Evolutionary conservation across 2,329 filamentous ascomycete species (phyloP), one percentile per base, ranked within the genome.

Genomic region (Aspergillus novofumigatus): DNA sequence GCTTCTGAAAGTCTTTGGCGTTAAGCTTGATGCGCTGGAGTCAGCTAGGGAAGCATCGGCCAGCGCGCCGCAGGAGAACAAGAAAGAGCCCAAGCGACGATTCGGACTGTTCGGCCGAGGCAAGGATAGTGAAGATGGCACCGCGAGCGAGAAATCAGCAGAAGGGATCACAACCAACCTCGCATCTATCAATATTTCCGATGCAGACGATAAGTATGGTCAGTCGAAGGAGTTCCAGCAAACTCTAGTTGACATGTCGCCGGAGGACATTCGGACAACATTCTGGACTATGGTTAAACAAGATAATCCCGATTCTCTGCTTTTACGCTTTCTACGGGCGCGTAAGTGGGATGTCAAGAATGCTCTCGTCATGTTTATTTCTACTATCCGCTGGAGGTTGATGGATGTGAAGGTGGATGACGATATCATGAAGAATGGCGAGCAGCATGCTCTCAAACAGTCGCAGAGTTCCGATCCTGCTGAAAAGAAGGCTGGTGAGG

Each of bases 201-300:
- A 86, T 11, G 78, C 80, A 3, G 90, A 97, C 56, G 94, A 99
- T 78, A 99, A 97, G 78, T 93, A 95, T 72, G 92, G 92, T 49
- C 90, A 94, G 74, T 89, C 84, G 41, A 94, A 93, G 75, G 86
- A 92, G 51, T 97, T 92, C 75, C 85, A 91, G 65, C 86, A 93
- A 44, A 91, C 91, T 0, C 76, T 99, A 9, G 87, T 88, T 51
- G 90, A 83, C 58, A 83, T 89, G 67, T 83, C 86, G 0, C 90
- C 93, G 0, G 91, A 95, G 67, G 82, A 88, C 47, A 85, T 99
- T 62, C 86, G 92, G 53, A 80, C 82, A 17, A 87, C 92, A 0
- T 89, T 97, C 70, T 97, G 94, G 94, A 83, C 79, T 64, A 96
- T 97, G 91, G 85, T 93, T 57, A 99, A 97, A 79, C 88, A 94